Base-by-base conservation (phyloP, 371 early-diverging fungal genomes). In the Rhizomucor pusillus region DNA sequence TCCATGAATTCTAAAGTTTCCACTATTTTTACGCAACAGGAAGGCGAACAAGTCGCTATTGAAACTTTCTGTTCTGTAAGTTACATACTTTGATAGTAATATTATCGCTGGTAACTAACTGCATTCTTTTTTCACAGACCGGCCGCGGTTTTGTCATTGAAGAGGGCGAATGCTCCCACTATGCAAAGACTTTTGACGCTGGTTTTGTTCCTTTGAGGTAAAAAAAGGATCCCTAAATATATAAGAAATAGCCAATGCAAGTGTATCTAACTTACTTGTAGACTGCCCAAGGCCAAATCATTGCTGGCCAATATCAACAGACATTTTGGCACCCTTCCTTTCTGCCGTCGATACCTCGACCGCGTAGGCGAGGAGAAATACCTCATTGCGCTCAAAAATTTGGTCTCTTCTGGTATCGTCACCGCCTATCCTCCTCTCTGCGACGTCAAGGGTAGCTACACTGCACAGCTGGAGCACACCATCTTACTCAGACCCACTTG, bases 401-500 rank as follows among this genome's bases (percentile, higher is more conserved):
- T 99, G 50, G 91, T 94, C 6, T 94, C 95, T 51, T 71, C 77
- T 34, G 95, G 93, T 19, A 80, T 92, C 41, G 89, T 99, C 14
- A 85, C 77, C 25, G 85, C 89, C 3, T 97, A 98, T 73, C 99
- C 99, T 47, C 99, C 99, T 43, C 79, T 99, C 35, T 78, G 80
- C 44, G 99, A 99, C 71, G 77, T 84, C 47, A 81, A 84, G 69
- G 98, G 98, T 9, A 89, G 88, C 48, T 95, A 87, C 69, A 98
- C 99, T 19, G 98, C 99, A 3, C 99, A 99, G 79, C 98, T 86
- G 63, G 99, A 99, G 67, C 99, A 99, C 71, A 99, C 99, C 3
- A 73, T 98, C 22, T 68, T 96, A 24, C 73, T 98, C 39, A 80
- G 91, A 59, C 96, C 97, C 5, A 94, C 91, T 1, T 80, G 86